phyloP scores from a whole-genome alignment of 2,329 filamentous ascomycete species.

The Parastagonospora nodorum region DNA sequence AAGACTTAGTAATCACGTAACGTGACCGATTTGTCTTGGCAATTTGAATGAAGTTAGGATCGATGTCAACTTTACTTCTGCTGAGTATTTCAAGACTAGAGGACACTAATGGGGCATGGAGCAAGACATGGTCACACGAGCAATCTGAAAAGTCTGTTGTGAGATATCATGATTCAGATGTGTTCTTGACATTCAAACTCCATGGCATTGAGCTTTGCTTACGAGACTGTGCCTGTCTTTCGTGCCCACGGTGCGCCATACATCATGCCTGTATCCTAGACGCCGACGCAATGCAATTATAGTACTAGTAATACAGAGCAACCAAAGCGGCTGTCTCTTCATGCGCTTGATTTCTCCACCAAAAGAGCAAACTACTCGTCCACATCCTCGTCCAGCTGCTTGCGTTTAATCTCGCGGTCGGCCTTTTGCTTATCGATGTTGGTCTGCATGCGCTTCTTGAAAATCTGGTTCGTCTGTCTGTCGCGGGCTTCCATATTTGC shows the following conservation, averaged over 20 bases:
- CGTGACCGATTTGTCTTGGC: no score
- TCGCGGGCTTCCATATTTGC: constrained; percentile 50
- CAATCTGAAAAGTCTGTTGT: no score
- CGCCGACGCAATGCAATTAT: constrained; percentile 7
- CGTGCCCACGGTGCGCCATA: background rate
- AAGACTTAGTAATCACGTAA: no score
- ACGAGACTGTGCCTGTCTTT: background rate
- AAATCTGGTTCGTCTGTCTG: constrained; percentile 53
- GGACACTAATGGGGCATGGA: no score
- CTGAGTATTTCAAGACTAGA: no score
- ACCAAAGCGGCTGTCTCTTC: background rate
- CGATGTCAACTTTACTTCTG: no score
- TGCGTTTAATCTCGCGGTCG: constrained; percentile 60
- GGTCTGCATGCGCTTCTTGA: constrained; percentile 55
- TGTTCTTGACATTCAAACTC: no score
- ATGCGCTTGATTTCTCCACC: background rate
- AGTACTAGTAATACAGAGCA: background rate
- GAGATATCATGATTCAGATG: no score
- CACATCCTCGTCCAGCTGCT: constrained; percentile 48
- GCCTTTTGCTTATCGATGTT: constrained; percentile 53
- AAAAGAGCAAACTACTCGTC: constrained; percentile 15
- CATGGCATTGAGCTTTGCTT: no score
- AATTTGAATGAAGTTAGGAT: no score
- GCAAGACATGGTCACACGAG: no score
- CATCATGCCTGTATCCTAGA: background rate